Conservation (phyloP, 148 eudicot species). For the Vaccinium vitisidaea region DNA sequence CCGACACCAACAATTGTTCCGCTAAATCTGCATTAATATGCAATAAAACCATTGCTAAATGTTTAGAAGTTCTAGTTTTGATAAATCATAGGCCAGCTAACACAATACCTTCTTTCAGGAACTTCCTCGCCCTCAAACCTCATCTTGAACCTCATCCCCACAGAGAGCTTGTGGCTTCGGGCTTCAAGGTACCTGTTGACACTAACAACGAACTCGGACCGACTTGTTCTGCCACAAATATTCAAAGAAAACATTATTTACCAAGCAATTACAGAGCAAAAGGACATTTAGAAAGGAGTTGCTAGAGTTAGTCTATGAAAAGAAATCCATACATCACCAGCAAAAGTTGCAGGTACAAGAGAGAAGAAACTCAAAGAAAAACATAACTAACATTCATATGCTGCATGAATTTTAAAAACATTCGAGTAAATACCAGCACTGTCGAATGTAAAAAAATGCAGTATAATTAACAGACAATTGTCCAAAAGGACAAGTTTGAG, state of each 20-base stretch:
- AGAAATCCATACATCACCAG: neutral
- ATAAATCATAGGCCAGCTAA: slow-evolving; percentile 8
- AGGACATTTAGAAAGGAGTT: neutral
- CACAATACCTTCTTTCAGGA: slow-evolving; percentile 83
- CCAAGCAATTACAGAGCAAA: neutral
- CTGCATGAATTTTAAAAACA: neutral
- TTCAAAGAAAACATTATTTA: slow-evolving; percentile 10
- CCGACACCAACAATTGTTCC: slow-evolving; percentile 90
- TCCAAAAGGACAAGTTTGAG: too few relatives aligned
- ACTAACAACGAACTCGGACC: slow-evolving; percentile 83
- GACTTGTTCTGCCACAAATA: slow-evolving; percentile 67
- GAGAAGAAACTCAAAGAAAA: neutral
- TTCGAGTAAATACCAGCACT: neutral
- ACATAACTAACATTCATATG: neutral
- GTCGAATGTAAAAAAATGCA: neutral
- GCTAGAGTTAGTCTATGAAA: neutral
- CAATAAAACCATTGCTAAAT: slow-evolving; percentile 3
- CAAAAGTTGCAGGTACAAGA: neutral
- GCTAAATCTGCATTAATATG: slow-evolving; percentile 59
- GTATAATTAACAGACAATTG: neutral
- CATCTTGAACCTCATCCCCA: slow-evolving; percentile 98
- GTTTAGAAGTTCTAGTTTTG: neutral
- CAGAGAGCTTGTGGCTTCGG: slow-evolving; percentile 65
- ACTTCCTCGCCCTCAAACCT: slow-evolving; percentile 93
- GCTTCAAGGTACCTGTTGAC: slow-evolving; percentile 92